Evolutionary conservation across 2,329 filamentous ascomycete species (phyloP).

Genomic region (Colletotrichum kahawae): DNA sequence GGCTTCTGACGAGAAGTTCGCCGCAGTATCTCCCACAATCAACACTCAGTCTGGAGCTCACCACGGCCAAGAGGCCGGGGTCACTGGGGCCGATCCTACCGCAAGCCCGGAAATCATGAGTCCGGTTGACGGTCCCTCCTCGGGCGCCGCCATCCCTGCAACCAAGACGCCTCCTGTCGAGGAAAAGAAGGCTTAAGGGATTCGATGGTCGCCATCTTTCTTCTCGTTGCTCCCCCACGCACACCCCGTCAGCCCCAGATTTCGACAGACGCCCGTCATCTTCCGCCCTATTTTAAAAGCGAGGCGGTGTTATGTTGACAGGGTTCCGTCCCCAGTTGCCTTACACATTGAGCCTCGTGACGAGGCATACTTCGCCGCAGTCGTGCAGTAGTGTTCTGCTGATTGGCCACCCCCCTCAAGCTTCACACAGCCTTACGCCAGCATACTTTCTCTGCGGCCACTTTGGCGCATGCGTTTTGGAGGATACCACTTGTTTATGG

Average conservation of each 20-base stretch:
- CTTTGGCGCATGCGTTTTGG: not conserved
- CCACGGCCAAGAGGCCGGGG: slow-evolving; percentile 52
- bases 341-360: not conserved
- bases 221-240: not conserved
- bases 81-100: slow-evolving; percentile 36
- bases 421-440: slow-evolving; percentile 1
- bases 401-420: not conserved
- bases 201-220: not conserved
- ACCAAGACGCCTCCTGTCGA: not conserved
- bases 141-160: not conserved
- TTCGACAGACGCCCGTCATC: not conserved
- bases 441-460: not conserved
- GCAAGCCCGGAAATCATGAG: slow-evolving; percentile 16
- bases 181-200: slow-evolving; percentile 12
- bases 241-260: not conserved
- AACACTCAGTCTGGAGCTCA: slow-evolving; percentile 29
- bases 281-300: not conserved
- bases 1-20: slow-evolving; percentile 31
- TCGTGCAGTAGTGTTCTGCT: not conserved
- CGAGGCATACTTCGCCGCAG: slow-evolving; percentile 1
- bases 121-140: slow-evolving; percentile 10
- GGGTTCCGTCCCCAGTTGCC: not conserved
- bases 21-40: slow-evolving; percentile 20
- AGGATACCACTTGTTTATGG: slow-evolving; percentile 13
- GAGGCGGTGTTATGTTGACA: slow-evolving; percentile 2